Evolutionary conservation across 257 asterid genomes (phyloP), one percentile per base, ranked within the genome.

Genomic region (Solanum paucissectum): DNA sequence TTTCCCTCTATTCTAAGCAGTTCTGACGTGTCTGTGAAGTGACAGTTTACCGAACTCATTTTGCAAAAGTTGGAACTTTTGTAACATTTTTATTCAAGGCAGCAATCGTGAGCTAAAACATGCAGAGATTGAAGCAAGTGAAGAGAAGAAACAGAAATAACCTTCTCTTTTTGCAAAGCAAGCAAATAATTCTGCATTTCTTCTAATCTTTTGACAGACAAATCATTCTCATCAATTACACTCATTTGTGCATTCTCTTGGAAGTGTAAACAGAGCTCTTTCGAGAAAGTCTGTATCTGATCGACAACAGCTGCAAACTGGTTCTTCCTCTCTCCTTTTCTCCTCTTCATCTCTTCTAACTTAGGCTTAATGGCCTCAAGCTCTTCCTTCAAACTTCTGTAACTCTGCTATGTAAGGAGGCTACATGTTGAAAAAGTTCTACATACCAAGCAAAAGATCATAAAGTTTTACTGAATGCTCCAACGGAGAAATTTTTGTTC

Each of bases 131-230:
- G 42, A 86, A 71, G 88, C 49, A 40, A 72, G 46, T 12, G 29
- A 74, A 33, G 68, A 88, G 83, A 86, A 86, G 68, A 66, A 38
- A 32, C 58, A 72, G 74, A 86, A 71, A 20, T 66, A 58, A 97
- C 98, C 97, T 95, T 97, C 90, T 93, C 95, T 88, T 89, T 92
- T 87, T 94, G 94, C 90, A 97, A 92, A 87, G 91, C 86, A 82
- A 84, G 87, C 87, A 94, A 90, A 91, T 93, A 93, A 88, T 32
- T 87, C 36, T 81, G 89, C 90, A 94, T 86, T 77, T 94, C 98
- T 89, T 94, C 98, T 40, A 95, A 91, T 86, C 89, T 92, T 87
- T 89, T 94, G 89, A 91, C 87, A n/a, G 98, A 94, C 90, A 96
- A 89, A 89, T 96, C 98, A 85, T 87, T 91, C 72, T 95, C 98